Conservation (phyloP, 805 yeast genomes). For the Spathaspora boniae region DNA sequence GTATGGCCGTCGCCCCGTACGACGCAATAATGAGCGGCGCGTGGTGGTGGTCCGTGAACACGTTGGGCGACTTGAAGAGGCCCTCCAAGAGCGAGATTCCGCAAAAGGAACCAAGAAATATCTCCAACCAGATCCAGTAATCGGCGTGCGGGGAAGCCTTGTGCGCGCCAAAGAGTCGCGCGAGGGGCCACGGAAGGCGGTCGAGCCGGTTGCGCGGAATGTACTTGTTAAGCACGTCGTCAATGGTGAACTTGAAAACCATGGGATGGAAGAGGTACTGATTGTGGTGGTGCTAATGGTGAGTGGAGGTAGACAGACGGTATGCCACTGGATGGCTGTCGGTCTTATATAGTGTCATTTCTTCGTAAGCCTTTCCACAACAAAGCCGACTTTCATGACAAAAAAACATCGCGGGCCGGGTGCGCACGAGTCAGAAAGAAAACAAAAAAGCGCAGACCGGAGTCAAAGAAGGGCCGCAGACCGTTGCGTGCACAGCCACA, state of each 20-base stretch:
- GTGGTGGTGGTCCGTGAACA: conserved; percentile 37
- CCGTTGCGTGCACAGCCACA: too few species aligned
- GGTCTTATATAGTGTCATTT: neutral
- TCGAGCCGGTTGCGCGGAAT: conserved; percentile 24
- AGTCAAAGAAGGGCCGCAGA: too few species aligned
- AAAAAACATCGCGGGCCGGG: too few species aligned
- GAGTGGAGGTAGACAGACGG: too few species aligned
- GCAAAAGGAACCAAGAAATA: conserved; percentile 42
- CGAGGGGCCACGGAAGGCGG: conserved; percentile 30
- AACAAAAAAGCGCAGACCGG: too few species aligned
- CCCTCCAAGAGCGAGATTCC: conserved; percentile 47
- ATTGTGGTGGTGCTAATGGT: too few species aligned
- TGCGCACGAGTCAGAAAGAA: too few species aligned
- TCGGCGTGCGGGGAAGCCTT: conserved; percentile 29
- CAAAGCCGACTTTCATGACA: too few species aligned
- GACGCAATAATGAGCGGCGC: conserved; percentile 51
- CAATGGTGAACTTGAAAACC: conserved; percentile 39
- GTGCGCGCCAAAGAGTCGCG: conserved; percentile 40
- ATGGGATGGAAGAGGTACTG: too few species aligned
- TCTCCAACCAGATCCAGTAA: conserved; percentile 44
- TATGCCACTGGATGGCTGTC: neutral
- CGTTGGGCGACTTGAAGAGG: conserved; percentile 35
- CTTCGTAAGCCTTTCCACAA: conserved; percentile 1
- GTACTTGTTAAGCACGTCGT: conserved; percentile 24
- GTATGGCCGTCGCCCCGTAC: conserved; percentile 62